A percentile compares a stretch with the other conserved stretches of the same genome.
These are phyloP conservation scores for Paracorniculantispora psalliotae DNA, from an alignment of 2,329 filamentous ascomycete species.

Conservation along the genomic window DNA sequence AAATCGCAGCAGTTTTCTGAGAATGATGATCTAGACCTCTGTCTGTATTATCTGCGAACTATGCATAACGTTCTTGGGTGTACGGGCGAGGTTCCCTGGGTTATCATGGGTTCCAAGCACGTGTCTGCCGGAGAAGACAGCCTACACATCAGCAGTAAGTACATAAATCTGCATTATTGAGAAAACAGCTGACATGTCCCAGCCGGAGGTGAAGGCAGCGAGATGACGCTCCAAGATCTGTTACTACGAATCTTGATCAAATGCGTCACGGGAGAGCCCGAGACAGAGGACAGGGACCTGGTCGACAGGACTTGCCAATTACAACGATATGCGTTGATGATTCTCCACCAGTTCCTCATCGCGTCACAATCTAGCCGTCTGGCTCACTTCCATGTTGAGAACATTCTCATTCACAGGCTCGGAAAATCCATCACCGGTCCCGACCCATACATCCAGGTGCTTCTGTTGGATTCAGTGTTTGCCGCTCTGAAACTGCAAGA, in stretches of 20 bases:
- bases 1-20: slow-evolving; percentile 32
- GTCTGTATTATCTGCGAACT: slow-evolving; percentile 71
- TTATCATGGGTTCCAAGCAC: slow-evolving; percentile 59
- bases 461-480: slow-evolving; percentile 74
- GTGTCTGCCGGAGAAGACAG: slow-evolving; percentile 24
- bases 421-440: slow-evolving; percentile 53
- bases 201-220: slow-evolving; percentile 49
- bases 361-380: slow-evolving; percentile 57
- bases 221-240: slow-evolving; percentile 61
- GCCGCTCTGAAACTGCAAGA: slow-evolving; percentile 65
- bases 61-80: slow-evolving; percentile 68
- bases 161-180: neutral
- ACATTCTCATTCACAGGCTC: slow-evolving; percentile 64
- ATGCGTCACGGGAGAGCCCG: slow-evolving; percentile 41
- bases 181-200: slow-evolving; percentile 19
- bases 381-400: slow-evolving; percentile 62
- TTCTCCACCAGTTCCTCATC: slow-evolving; percentile 64
- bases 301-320: slow-evolving; percentile 55
- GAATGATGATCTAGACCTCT: slow-evolving; percentile 69
- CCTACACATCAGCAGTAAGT: slow-evolving; percentile 48
- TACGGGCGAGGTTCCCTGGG: slow-evolving; percentile 64
- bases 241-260: slow-evolving; percentile 61
- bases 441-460: slow-evolving; percentile 68
- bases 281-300: slow-evolving; percentile 20
- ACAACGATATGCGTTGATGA: slow-evolving; percentile 63